Evolutionary conservation across 2,329 filamentous ascomycete genomes (phyloP).

Genomic region (Xylaria sp.): DNA sequence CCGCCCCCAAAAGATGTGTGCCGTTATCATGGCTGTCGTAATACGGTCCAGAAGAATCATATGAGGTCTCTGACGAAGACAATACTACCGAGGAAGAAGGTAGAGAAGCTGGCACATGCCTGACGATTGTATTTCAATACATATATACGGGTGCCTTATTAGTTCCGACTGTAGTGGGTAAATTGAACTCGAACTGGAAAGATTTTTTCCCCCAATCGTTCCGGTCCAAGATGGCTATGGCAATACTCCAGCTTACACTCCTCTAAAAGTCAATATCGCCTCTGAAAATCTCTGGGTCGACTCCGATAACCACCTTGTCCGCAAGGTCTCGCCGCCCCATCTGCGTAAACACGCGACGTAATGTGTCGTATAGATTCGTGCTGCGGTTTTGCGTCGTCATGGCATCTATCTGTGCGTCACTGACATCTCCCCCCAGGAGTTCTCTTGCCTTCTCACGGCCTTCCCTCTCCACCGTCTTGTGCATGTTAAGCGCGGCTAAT

Average conservation of each 20-base stretch:
- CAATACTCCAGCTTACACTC: background rate
- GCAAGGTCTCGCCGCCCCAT: slow-evolving; percentile 91
- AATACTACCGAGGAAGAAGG: background rate
- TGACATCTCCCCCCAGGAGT: slow-evolving; percentile 71
- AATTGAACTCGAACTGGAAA: slow-evolving; percentile 10
- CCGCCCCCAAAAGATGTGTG: background rate
- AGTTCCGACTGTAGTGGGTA: background rate
- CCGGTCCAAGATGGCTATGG: slow-evolving; percentile 16
- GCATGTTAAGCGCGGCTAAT: slow-evolving; percentile 91
- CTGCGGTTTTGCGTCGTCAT: slow-evolving; percentile 96
- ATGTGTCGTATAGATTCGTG: slow-evolving; percentile 95
- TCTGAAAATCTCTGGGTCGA: slow-evolving; percentile 90
- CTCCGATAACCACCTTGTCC: slow-evolving; percentile 86
- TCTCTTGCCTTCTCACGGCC: slow-evolving; percentile 86
- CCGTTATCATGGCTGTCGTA: background rate
- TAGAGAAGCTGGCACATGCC: background rate
- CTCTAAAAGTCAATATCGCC: slow-evolving; percentile 85
- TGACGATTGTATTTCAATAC: background rate
- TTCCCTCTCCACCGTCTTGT: slow-evolving; percentile 89
- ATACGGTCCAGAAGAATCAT: slow-evolving; percentile 8
- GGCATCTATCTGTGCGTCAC: slow-evolving; percentile 80
- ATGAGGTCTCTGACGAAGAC: background rate
- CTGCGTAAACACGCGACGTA: slow-evolving; percentile 93
- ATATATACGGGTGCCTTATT: background rate
- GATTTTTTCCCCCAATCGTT: slow-evolving; percentile 3